A percentile compares a stretch with the other conserved stretches of the same genome.
Conservation (phyloP, 352 stramenopile species). For the Phytophthora capsici region DNA sequence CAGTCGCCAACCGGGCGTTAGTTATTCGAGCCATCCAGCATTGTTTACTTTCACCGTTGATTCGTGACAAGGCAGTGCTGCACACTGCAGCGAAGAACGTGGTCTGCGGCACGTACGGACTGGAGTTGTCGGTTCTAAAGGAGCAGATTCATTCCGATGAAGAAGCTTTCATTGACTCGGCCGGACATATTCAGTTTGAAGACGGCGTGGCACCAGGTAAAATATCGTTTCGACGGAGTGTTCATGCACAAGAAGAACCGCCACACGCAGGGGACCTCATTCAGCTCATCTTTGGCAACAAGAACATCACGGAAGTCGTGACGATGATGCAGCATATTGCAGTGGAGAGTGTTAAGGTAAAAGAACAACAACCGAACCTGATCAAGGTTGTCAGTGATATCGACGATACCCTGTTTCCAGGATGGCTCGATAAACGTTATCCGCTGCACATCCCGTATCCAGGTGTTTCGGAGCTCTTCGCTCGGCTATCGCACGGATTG, state of each 20-base stretch:
- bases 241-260: slow-evolving; percentile 39
- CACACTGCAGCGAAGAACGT: slow-evolving; percentile 77
- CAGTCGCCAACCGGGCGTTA: slow-evolving; percentile 73
- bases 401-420: slow-evolving; percentile 83
- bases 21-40: slow-evolving; percentile 84
- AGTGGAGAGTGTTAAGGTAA: slow-evolving; percentile 77
- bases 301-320: slow-evolving; percentile 82
- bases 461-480: slow-evolving; percentile 76
- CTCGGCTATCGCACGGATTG: slow-evolving; percentile 65
- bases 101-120: slow-evolving; percentile 68
- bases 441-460: slow-evolving; percentile 83
- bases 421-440: slow-evolving; percentile 78
- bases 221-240: slow-evolving; percentile 6
- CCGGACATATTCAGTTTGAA: slow-evolving; percentile 38
- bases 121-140: slow-evolving; percentile 79
- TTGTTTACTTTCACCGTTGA: slow-evolving; percentile 72
- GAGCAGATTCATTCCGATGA: slow-evolving; percentile 80
- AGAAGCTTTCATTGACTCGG: slow-evolving; percentile 48
- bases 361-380: slow-evolving; percentile 55
- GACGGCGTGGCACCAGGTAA: slow-evolving; percentile 15
- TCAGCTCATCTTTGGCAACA: slow-evolving; percentile 79
- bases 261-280: slow-evolving; percentile 78
- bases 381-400: slow-evolving; percentile 90
- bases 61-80: slow-evolving; percentile 69
- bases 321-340: slow-evolving; percentile 87